These are phyloP conservation scores for Paraphaeosphaeria minitans DNA, from an alignment of 2,329 filamentous ascomycete species.

Conservation along the genomic window DNA sequence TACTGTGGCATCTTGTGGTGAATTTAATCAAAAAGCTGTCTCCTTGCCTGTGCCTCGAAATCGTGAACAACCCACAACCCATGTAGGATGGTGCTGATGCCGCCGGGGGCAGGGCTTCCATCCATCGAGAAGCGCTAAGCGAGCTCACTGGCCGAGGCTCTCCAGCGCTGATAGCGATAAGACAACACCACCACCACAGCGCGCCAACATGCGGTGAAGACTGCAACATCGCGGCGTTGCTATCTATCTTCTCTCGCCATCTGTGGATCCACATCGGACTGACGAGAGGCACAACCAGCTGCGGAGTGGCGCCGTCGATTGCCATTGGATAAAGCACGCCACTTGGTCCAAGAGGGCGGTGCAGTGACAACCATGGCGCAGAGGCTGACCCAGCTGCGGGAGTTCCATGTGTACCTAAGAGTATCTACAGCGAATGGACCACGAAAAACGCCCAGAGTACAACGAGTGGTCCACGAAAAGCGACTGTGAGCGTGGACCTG, in stretches of 20 bases:
- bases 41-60: conserved; percentile 26
- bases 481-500: background rate
- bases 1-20: conserved; percentile 12
- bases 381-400: background rate
- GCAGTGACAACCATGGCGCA: background rate
- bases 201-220: background rate
- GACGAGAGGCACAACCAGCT: background rate
- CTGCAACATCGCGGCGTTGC: background rate
- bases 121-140: conserved; percentile 9
- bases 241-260: background rate
- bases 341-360: background rate
- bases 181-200: background rate
- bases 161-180: conserved; percentile 19
- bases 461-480: background rate
- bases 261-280: background rate
- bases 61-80: conserved; percentile 17
- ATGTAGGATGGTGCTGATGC: conserved; percentile 29
- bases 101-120: conserved; percentile 1
- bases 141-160: conserved; percentile 6
- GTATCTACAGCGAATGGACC: background rate
- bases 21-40: conserved; percentile 30
- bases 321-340: background rate
- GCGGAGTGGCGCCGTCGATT: background rate
- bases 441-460: background rate
- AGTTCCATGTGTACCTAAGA: background rate